Evolutionary conservation across 768 basidiomycete genomes (phyloP), one percentile per base, ranked within the genome.

Genomic region (Hortiboletus flavorubellus): DNA sequence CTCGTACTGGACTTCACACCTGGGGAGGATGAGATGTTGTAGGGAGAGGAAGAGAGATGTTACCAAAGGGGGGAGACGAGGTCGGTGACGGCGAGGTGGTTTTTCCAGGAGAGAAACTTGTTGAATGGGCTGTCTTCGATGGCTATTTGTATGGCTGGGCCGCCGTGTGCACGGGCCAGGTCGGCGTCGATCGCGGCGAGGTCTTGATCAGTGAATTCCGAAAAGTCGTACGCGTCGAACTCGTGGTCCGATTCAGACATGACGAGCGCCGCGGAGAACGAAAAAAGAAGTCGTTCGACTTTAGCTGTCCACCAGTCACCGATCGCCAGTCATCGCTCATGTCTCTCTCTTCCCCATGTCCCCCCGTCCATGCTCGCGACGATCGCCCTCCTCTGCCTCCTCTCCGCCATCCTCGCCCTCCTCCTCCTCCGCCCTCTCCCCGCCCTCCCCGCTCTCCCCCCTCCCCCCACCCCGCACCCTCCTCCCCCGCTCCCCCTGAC

Each of bases 1-100:
- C 60, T 91, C 87, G 65, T 81, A 84, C 65, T 90, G 87, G 7
- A 89, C 78, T 64, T 90, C 89, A 63, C 89, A 91, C 89, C 89
- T 90, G 35, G 52, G 14, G 37, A 21, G 31, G 45, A 30, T 52
- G 49, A 64, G 57, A n/a, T n/a, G 14, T 1, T 18, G 43, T 5
- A 8, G n/a, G 9, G 35, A 5, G 8, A n/a, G 8, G 11, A 29
- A 31, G 10, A 3, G 10, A 30, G 1, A 16, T 54, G 76, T 53
- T 68, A 86, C 87, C 87, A 90, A 4, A 81, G 68, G 9, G 83
- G 83, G 12, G 78, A 72, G 29, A 80, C 76, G 14, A 89, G 68
- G 66, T 89, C 87, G 0, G 86, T 80, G 21, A 89, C 87, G 2
- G 81, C 81, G 12, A 90, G 63, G 11, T 72, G 35, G 1, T 66